phyloP scores from a whole-genome alignment of 179 eudicot genomes.

The Nepenthes alata region DNA sequence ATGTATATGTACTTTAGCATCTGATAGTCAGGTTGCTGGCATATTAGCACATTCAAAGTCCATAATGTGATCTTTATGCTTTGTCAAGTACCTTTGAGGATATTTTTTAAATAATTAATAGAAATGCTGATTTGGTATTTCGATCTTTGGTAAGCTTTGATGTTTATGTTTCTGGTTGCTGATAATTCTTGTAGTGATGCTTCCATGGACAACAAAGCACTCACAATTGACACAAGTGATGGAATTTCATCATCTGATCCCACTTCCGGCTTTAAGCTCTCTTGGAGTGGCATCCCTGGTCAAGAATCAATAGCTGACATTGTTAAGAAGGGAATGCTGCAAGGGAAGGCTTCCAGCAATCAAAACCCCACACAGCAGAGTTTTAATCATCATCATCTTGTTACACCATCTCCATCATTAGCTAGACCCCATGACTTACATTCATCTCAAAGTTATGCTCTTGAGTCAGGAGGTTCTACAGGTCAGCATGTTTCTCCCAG shows the following conservation, averaged over 20 bases:
- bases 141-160: neutral
- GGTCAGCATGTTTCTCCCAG: constrained; percentile 29
- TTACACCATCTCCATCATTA: constrained; percentile 23
- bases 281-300: constrained; percentile 67
- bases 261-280: constrained; percentile 56
- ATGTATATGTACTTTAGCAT: too few species aligned
- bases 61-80: too few species aligned
- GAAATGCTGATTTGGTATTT: too few species aligned
- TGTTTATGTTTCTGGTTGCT: neutral
- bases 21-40: too few species aligned
- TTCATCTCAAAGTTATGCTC: constrained; percentile 31
- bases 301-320: constrained; percentile 95
- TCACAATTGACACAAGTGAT: constrained; percentile 27
- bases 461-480: constrained; percentile 22
- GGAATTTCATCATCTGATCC: constrained; percentile 32
- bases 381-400: constrained; percentile 26
- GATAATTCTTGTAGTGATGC: constrained; percentile 38
- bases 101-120: too few species aligned
- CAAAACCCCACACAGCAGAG: constrained; percentile 24
- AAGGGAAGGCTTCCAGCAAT: constrained; percentile 35
- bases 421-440: constrained; percentile 23
- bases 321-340: constrained; percentile 92
- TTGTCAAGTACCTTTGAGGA: too few species aligned
- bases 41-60: too few species aligned
- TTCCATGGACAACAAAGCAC: constrained; percentile 26